Conservation (phyloP, 495 filamentous ascomycete genomes). For the Penicillium silybi region DNA sequence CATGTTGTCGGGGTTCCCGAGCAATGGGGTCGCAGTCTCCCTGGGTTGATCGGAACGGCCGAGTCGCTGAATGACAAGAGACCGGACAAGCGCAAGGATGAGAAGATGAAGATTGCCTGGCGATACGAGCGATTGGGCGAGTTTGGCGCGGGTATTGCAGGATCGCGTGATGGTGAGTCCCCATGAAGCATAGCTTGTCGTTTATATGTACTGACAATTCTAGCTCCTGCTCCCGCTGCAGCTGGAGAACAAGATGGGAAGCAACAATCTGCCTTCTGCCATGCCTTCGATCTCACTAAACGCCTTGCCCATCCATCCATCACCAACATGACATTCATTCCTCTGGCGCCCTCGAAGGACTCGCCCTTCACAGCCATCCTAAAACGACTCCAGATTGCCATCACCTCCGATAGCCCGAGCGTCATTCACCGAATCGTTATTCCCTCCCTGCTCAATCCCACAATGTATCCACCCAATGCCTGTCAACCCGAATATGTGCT, state of each 20-base stretch:
- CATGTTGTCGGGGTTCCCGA: conserved; percentile 79
- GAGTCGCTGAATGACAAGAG: conserved; percentile 43
- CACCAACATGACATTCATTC: conserved; percentile 55
- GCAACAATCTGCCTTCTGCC: conserved; percentile 61
- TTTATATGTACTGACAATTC: conserved; percentile 12
- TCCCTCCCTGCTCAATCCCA: conserved; percentile 78
- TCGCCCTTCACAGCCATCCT: conserved; percentile 67
- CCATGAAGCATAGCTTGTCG: background rate
- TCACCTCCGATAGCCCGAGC: conserved; percentile 53
- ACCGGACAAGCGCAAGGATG: conserved; percentile 41
- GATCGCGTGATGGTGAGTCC: conserved; percentile 49
- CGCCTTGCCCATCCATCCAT: conserved; percentile 60
- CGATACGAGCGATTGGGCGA: conserved; percentile 84
- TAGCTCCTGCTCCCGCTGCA: conserved; percentile 23
- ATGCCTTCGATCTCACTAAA: conserved; percentile 87
- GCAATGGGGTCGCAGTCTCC: conserved; percentile 77
- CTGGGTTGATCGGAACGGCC: conserved; percentile 58
- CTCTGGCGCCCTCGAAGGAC: conserved; percentile 43
- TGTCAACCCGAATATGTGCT: conserved; percentile 67
- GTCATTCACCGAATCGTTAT: conserved; percentile 79
- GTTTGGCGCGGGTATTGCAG: conserved; percentile 48
- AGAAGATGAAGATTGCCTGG: conserved; percentile 99
- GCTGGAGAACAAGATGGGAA: conserved; percentile 22
- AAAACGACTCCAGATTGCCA: conserved; percentile 51
- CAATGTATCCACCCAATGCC: conserved; percentile 66